Evolutionary conservation across 257 asterid species (phyloP), one percentile per base, ranked within the genome.

Genomic region (Paraleonurus japonicus): DNA sequence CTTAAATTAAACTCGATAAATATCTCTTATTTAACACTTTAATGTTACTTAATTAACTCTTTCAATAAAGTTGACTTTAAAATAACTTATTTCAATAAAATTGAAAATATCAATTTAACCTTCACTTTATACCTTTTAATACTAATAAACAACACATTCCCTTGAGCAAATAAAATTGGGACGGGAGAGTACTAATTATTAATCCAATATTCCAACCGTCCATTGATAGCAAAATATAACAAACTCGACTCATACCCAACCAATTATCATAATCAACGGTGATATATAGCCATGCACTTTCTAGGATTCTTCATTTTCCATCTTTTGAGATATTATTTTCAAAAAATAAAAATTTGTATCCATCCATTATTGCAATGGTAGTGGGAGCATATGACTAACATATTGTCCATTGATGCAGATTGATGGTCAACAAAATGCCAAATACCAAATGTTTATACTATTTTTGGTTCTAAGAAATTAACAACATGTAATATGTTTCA

Each of bases 341-440:
- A n/a, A n/a, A n/a, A n/a, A n/a, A n/a, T n/a, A n/a, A n/a, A n/a
- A n/a, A 32, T 32, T 32, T 53, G 54, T 22, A 24, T 54, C 78
- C 72, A 51, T 65, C 67, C 78, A 17, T 20, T 37, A 13, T 19
- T 54, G 5, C n/a, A 11, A 23, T 65, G 43, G 67, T 65, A 59
- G 74, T 59, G 70, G 79, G 59, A 43, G 61, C 66, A 51, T 20
- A 23, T 53, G 2, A 22, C 39, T 23, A n/a, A 67, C 37, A 53
- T 11, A 37, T 57, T 22, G 65, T 58, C n/a, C 27, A 73, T 37
- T 54, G 67, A 53, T 53, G 28, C 4, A 13, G 15, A 65, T 65
- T 43, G 17, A 65, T 74, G 73, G 67, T 54, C 61, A 74, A 74
- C 2, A 16, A 24, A 28, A 19, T 26, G 47, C 72, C 35, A 54